Base-by-base conservation (phyloP, 495 filamentous ascomycete species). In the Lophiostoma macrostomum region DNA sequence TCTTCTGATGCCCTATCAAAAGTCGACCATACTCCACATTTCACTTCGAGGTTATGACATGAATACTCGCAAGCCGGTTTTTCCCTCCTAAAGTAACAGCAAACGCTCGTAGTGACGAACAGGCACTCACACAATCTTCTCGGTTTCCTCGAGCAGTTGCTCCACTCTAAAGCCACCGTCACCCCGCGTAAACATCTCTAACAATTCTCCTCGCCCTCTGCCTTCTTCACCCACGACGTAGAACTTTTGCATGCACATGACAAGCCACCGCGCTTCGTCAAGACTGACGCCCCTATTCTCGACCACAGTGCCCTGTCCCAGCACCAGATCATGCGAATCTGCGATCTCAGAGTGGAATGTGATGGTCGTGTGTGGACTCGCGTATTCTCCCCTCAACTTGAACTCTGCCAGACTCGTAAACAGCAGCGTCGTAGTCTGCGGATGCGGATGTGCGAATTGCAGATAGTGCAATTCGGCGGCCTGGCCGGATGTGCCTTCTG, bases 241-340 rank as follows among this genome's bases (percentile, higher is more conserved):
- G 68, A 97, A 98, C 69, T 88, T 84, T 78, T 97, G 93, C 73
- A 98, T 70, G 38, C 89, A 88, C 78, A 95, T 87, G n/a, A 94
- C 77, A 61, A 98, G 66, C 89, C 86, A 96, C 67, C 79, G 80
- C 22, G 86, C 90, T 65, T 97, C 85, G 13, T 88, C 74, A 1
- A 86, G 83, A 14, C 74, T 84, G 12, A 96, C 81, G 1, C 93
- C 91, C 7, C 83, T 67, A 2, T 86, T 85, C 40, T 85, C 82
- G 56, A 87, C 75, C 25, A 98, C 86, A 52, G 74, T 73, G 1
- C 93, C 93, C 58, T 90, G 83, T 77, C 95, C 80, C 36, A 98
- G 73, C 24, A 96, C 90, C 37, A 96, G 60, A 5, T 81, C 86
- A 60, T 89, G 87, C 2, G 77, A 72, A 50, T 77, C 76, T 10